A percentile compares a stretch with the other conserved stretches of the same genome.
These are phyloP conservation scores for Saturnispora hagleri DNA, from an alignment of 805 yeast species.

Conservation along the genomic window DNA sequence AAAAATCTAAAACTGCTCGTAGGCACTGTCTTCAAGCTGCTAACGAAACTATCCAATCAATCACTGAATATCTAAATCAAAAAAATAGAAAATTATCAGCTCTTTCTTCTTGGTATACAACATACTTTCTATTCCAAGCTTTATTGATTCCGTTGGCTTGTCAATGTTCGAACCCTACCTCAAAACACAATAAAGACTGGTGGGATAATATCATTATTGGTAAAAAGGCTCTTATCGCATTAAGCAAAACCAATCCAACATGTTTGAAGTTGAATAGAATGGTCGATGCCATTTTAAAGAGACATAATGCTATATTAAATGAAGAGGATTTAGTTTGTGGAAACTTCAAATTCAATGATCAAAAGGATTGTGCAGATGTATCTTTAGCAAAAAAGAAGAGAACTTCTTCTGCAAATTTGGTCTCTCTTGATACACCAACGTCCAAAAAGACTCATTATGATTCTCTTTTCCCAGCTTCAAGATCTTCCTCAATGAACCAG, in stretches of 20 bases:
- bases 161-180: constrained; percentile 40
- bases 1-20: constrained; percentile 41
- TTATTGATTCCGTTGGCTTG: constrained; percentile 49
- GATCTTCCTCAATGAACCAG: constrained; percentile 2
- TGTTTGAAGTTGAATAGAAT: constrained; percentile 38
- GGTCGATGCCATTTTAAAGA: constrained; percentile 32
- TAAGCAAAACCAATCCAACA: constrained; percentile 35
- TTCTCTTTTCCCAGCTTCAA: constrained; percentile 1
- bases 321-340: constrained; percentile 3
- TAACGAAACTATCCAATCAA: constrained; percentile 42
- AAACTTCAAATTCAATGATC: constrained; percentile 2
- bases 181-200: constrained; percentile 39
- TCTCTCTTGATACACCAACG: not conserved
- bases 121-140: constrained; percentile 56
- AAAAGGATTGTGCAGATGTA: not conserved
- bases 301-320: constrained; percentile 14
- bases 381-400: constrained; percentile 2
- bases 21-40: constrained; percentile 43
- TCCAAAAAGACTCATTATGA: constrained; percentile 4
- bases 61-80: constrained; percentile 29
- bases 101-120: constrained; percentile 53
- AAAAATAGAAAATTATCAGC: constrained; percentile 24
- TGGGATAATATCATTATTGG: constrained; percentile 34
- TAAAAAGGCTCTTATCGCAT: constrained; percentile 29
- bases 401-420: not conserved